These are phyloP conservation scores for Castanea sativa DNA, from an alignment of 306 rosid genomes.

Conservation along the genomic window DNA sequence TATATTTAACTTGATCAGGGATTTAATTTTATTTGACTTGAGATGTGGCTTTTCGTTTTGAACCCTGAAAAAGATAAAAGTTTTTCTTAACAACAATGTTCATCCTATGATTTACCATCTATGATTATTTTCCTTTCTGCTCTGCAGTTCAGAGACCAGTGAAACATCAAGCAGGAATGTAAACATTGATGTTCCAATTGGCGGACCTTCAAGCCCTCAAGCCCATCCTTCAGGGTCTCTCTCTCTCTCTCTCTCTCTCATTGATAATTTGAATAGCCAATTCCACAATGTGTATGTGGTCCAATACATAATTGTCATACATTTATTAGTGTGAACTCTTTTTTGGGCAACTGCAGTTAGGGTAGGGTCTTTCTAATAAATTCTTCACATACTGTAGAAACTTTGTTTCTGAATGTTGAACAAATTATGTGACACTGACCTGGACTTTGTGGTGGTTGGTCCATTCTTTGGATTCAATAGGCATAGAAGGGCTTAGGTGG, in stretches of 20 bases:
- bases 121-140: not conserved
- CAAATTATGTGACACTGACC: not conserved
- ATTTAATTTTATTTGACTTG: not conserved
- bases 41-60: not conserved
- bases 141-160: slow-evolving; percentile 47
- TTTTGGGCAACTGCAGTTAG: no score
- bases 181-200: slow-evolving; percentile 36
- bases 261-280: not conserved
- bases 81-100: not conserved
- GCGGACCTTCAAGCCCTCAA: slow-evolving; percentile 39
- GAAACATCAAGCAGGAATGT: slow-evolving; percentile 31
- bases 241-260: not conserved
- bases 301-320: not conserved
- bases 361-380: no score
- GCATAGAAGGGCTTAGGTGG: not conserved
- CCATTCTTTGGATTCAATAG: not conserved
- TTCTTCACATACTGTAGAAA: not conserved
- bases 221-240: slow-evolving; percentile 44
- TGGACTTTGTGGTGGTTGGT: not conserved
- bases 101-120: not conserved
- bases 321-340: no score
- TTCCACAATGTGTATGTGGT: not conserved
- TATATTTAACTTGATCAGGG: not conserved
- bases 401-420: not conserved
- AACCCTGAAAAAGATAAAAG: not conserved